phyloP scores from a whole-genome alignment of 345 rosid genomes.

The Eucalyptus paniculata region DNA sequence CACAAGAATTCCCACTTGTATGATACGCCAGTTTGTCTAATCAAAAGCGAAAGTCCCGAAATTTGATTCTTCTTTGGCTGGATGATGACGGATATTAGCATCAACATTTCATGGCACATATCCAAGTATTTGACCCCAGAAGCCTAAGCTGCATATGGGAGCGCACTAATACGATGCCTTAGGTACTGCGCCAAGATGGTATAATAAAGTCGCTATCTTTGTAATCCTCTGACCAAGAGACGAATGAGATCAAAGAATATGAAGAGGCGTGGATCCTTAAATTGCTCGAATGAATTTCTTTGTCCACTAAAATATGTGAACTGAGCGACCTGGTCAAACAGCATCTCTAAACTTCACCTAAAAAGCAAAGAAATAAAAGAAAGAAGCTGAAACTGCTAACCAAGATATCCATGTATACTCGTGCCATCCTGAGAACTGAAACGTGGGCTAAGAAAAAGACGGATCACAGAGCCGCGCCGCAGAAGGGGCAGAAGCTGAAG shows the following conservation, averaged over 20 bases:
- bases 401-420: background rate
- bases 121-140: background rate
- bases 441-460: background rate
- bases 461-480: constrained; percentile 42
- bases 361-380: background rate
- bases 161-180: background rate
- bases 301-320: background rate
- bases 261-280: background rate
- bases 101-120: background rate
- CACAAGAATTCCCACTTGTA: background rate
- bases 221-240: background rate
- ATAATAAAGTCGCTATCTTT: background rate
- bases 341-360: background rate
- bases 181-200: background rate
- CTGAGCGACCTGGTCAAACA: background rate
- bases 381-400: background rate
- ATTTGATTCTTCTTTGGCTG: background rate
- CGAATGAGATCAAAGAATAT: background rate
- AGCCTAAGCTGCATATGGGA: background rate
- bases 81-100: background rate
- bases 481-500: constrained; percentile 75
- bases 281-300: background rate
- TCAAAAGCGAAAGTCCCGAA: background rate
- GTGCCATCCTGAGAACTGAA: background rate
- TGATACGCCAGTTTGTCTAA: background rate